Evolutionary conservation across 352 stramenopile species (phyloP).

Genomic region (Discostella stelligera): DNA sequence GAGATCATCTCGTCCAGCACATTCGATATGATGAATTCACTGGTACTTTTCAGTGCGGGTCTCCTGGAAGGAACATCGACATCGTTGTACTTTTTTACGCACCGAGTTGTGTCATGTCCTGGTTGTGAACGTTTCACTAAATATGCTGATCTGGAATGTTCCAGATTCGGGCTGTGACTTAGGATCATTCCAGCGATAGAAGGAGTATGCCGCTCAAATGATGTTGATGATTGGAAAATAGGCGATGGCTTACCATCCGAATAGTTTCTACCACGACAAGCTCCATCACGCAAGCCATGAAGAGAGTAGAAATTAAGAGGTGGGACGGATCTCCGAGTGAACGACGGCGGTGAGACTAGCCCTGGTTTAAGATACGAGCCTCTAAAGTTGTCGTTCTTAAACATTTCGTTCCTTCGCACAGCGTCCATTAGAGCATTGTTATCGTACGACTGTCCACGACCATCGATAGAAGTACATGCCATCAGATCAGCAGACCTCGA

Average conservation of each 20-base stretch:
- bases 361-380: background rate
- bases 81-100: background rate
- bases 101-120: background rate
- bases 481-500: background rate
- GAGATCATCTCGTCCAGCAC: slow-evolving; percentile 36
- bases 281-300: background rate
- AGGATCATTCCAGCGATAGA: background rate
- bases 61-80: background rate
- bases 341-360: background rate
- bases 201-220: background rate
- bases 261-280: background rate
- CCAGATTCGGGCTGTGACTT: background rate
- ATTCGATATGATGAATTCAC: slow-evolving; percentile 15
- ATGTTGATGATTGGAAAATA: background rate
- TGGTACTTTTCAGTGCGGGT: background rate
- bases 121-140: background rate
- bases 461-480: background rate
- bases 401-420: background rate
- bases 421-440: background rate
- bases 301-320: background rate
- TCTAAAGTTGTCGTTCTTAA: background rate
- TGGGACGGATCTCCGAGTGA: background rate
- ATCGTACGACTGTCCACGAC: background rate
- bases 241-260: slow-evolving; percentile 3
- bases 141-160: background rate